Conservation (phyloP, 306 rosid species). For the Alnus glutinosa region DNA sequence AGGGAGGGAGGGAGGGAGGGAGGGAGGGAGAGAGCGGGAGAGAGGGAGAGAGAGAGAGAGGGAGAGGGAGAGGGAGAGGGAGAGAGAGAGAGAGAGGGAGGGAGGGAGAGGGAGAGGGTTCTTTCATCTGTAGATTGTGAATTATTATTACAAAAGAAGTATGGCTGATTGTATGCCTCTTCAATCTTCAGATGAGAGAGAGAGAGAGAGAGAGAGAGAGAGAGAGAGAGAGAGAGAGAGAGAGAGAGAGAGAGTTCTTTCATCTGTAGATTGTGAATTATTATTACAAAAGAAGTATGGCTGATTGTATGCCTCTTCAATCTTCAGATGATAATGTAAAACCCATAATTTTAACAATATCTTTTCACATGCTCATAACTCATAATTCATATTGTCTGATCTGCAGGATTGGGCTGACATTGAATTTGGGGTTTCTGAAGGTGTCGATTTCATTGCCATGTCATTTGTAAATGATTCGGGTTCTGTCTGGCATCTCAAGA, state of each 20-base stretch:
- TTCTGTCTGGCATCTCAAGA: slow-evolving; percentile 62
- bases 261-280: not conserved
- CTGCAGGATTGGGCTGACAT: slow-evolving; percentile 88
- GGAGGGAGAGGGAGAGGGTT: not conserved
- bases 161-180: not conserved
- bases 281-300: not conserved
- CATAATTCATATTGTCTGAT: not conserved
- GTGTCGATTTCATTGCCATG: slow-evolving; percentile 73
- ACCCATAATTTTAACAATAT: not conserved
- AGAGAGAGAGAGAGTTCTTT: not conserved
- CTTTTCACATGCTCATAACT: slow-evolving; percentile 10
- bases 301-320: not conserved
- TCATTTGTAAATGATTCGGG: slow-evolving; percentile 73
- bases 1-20: too few species aligned
- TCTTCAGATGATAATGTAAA: not conserved
- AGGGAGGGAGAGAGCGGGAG: too few species aligned
- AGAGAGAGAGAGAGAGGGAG: too few species aligned
- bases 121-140: not conserved
- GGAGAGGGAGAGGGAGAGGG: too few species aligned
- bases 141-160: not conserved
- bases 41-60: too few species aligned
- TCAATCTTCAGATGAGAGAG: not conserved
- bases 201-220: too few species aligned
- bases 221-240: not conserved
- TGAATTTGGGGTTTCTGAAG: slow-evolving; percentile 75